A percentile compares a stretch with the other conserved stretches of the same genome.
Evolutionary conservation across 208 protist genomes (phyloP).

Genomic region (Crithidia acanthocephali): DNA sequence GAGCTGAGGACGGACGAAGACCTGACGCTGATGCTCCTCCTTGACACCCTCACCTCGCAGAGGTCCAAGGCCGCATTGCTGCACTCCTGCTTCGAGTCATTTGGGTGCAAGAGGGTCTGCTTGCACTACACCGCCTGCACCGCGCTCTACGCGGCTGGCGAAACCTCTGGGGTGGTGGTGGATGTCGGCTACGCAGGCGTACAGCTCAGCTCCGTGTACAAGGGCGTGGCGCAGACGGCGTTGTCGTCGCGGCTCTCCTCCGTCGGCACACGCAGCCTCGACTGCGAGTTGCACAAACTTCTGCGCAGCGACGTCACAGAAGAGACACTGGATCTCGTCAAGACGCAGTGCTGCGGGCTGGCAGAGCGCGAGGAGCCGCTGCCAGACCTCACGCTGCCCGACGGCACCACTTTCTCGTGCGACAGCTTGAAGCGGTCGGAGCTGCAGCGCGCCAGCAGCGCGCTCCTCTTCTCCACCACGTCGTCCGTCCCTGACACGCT

Average conservation of each 20-base stretch:
- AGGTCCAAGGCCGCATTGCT: slow-evolving; percentile 61
- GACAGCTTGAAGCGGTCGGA: slow-evolving; percentile 10
- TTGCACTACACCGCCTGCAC: slow-evolving; percentile 56
- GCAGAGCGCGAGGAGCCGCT: slow-evolving; percentile 15
- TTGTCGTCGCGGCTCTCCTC: slow-evolving; percentile 30
- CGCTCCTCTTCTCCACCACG: slow-evolving; percentile 35
- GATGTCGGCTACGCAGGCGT: slow-evolving; percentile 77
- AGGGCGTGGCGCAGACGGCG: slow-evolving; percentile 38
- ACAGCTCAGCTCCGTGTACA: slow-evolving; percentile 57
- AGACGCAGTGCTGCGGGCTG: slow-evolving; percentile 26
- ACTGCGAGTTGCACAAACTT: slow-evolving; percentile 38
- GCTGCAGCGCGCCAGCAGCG: slow-evolving; percentile 18
- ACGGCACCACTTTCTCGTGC: slow-evolving; percentile 34
- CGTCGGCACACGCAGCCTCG: slow-evolving; percentile 49
- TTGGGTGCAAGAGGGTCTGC: slow-evolving; percentile 57
- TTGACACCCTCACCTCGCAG: slow-evolving; percentile 58
- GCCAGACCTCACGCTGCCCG: slow-evolving; percentile 52
- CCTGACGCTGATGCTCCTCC: slow-evolving; percentile 59
- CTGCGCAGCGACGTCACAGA: slow-evolving; percentile 20
- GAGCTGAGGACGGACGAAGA: slow-evolving; percentile 45
- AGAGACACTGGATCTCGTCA: slow-evolving; percentile 22
- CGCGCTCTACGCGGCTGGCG: slow-evolving; percentile 67
- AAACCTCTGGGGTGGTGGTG: slow-evolving; percentile 67
- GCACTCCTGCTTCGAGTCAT: slow-evolving; percentile 63
- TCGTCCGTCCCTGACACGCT: slow-evolving; percentile 39